Evolutionary conservation across 2,329 filamentous ascomycete species (phyloP).

Genomic region (Venturia aucupariae): DNA sequence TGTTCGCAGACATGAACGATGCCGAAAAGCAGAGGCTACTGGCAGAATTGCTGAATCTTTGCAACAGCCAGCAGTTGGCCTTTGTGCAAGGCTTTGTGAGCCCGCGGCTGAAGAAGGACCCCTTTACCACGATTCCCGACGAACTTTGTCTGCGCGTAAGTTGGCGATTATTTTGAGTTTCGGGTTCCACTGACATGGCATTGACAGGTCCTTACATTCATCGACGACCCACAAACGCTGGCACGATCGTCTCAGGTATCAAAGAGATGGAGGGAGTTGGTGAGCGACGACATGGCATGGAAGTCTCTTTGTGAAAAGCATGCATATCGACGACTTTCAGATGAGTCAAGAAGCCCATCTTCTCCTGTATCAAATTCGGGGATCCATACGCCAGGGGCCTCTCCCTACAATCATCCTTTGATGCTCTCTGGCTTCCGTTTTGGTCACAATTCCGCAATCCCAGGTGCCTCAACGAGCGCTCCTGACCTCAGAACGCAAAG

Average conservation of each 20-base stretch:
- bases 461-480: conserved; percentile 36
- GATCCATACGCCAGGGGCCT: conserved; percentile 17
- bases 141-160: conserved; percentile 83
- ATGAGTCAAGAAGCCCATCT: conserved; percentile 27
- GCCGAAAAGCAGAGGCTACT: conserved; percentile 72
- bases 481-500: conserved; percentile 45
- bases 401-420: conserved; percentile 15
- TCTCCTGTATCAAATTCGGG: background rate
- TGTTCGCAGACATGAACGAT: conserved; percentile 69
- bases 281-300: conserved; percentile 97
- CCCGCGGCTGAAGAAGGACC: conserved; percentile 89
- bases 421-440: conserved; percentile 15
- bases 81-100: conserved; percentile 96
- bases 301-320: conserved; percentile 95
- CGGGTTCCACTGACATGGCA: background rate
- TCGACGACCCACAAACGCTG: conserved; percentile 91
- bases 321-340: conserved; percentile 60
- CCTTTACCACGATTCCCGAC: conserved; percentile 83
- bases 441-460: conserved; percentile 17
- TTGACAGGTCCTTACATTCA: conserved; percentile 81
- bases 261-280: conserved; percentile 79
- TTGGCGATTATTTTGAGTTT: conserved; percentile 16
- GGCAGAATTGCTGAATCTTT: conserved; percentile 83
- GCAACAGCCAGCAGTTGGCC: conserved; percentile 88
- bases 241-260: conserved; percentile 95